A percentile compares a stretch with the other conserved stretches of the same genome.
Evolutionary conservation across 345 rosid genomes (phyloP).

Genomic region (Eucalyptus leucophloia): DNA sequence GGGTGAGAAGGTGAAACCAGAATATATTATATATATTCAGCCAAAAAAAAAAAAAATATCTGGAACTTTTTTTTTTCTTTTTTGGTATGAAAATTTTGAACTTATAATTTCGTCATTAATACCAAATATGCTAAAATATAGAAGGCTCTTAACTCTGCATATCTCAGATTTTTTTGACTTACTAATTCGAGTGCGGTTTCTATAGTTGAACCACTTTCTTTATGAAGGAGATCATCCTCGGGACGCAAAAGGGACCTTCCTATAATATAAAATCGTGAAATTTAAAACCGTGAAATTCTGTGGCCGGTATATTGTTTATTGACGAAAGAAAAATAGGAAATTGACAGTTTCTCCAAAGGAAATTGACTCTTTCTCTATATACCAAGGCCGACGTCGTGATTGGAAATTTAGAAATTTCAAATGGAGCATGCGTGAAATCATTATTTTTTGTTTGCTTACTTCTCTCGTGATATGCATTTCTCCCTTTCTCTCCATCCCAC

Average conservation of each 20-base stretch:
- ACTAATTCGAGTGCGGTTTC: neutral
- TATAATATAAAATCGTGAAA: neutral
- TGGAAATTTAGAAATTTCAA: neutral
- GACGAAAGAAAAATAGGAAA: neutral
- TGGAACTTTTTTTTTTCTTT: too few species aligned
- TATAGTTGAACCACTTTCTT: neutral
- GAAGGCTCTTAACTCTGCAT: neutral
- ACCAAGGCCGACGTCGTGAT: neutral
- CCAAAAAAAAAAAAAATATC: neutral
- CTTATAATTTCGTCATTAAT: neutral
- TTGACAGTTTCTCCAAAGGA: neutral
- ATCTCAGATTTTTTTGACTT: neutral
- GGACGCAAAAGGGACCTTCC: neutral
- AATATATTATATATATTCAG: neutral
- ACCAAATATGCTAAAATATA: neutral
- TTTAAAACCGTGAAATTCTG: neutral
- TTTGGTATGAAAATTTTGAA: neutral
- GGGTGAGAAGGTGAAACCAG: neutral
- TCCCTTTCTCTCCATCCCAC: neutral
- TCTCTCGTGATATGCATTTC: neutral
- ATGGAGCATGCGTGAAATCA: neutral
- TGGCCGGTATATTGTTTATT: neutral
- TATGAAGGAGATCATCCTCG: neutral
- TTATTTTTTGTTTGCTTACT: neutral
- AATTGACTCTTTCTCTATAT: neutral